Conservation (phyloP, 2,329 filamentous ascomycete genomes). For the Stagonosporopsis rhizophila region DNA sequence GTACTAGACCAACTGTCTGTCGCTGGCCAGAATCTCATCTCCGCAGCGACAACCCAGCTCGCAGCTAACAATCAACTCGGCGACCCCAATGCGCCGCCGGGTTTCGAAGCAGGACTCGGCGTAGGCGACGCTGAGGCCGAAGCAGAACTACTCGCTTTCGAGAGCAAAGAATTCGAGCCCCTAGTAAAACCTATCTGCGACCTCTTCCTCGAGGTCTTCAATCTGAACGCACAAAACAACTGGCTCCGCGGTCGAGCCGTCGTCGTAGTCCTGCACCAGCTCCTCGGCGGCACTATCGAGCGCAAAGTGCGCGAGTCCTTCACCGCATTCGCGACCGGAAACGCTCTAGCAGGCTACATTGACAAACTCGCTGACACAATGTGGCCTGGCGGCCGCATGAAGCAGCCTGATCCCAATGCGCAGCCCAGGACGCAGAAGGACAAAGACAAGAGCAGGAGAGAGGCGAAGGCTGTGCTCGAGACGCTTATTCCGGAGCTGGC, state of each 20-base stretch:
- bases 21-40: slow-evolving; percentile 89
- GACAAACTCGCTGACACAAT: slow-evolving; percentile 74
- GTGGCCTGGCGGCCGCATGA: slow-evolving; percentile 76
- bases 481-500: slow-evolving; percentile 91
- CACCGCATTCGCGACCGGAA: slow-evolving; percentile 75
- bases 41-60: slow-evolving; percentile 68
- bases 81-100: slow-evolving; percentile 16
- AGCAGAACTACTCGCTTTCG: slow-evolving; percentile 91
- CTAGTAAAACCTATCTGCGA: slow-evolving; percentile 99
- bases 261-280: slow-evolving; percentile 93
- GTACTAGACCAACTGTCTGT: slow-evolving; percentile 93
- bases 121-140: slow-evolving; percentile 77
- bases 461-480: slow-evolving; percentile 87
- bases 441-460: slow-evolving; percentile 80
- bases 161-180: slow-evolving; percentile 79
- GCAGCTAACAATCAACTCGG: slow-evolving; percentile 39
- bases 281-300: slow-evolving; percentile 95
- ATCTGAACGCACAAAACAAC: slow-evolving; percentile 92
- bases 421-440: slow-evolving; percentile 71
- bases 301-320: slow-evolving; percentile 90
- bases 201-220: slow-evolving; percentile 94
- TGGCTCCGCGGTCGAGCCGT: slow-evolving; percentile 96
- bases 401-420: slow-evolving; percentile 42
- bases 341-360: slow-evolving; percentile 78
- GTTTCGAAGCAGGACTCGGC: slow-evolving; percentile 56